Evolutionary conservation across 345 rosid genomes (phyloP).

Genomic region (Rhodamnia rubescens): DNA sequence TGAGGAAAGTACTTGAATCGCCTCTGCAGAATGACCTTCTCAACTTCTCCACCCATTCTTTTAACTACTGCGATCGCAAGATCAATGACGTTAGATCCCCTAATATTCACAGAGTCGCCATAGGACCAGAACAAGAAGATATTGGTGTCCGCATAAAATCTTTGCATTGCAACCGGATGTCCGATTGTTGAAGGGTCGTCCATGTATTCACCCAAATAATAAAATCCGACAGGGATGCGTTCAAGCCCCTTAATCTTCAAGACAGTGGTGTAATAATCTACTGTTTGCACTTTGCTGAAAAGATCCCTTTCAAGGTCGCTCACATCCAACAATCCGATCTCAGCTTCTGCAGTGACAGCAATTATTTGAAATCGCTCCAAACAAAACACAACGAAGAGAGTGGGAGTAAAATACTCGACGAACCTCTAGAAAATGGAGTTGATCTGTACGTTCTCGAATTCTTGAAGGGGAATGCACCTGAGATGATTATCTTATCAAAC

Average conservation of each 20-base stretch:
- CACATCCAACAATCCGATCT: slow-evolving; percentile 29
- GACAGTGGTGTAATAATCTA: slow-evolving; percentile 59
- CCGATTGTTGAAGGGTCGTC: slow-evolving; percentile 57
- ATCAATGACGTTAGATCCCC: slow-evolving; percentile 27
- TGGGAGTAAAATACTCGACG: neutral
- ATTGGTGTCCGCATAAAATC: slow-evolving; percentile 44
- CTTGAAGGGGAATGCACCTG: slow-evolving; percentile 43
- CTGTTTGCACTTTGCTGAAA: slow-evolving; percentile 46
- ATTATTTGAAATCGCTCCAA: neutral
- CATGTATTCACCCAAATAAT: slow-evolving; percentile 56
- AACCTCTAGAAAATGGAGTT: slow-evolving; percentile 24
- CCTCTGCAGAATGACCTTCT: slow-evolving; percentile 38
- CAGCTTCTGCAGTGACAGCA: slow-evolving; percentile 27
- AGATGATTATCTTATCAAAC: slow-evolving; percentile 48
- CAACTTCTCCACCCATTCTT: slow-evolving; percentile 38
- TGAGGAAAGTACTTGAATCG: slow-evolving; percentile 62
- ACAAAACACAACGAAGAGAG: neutral
- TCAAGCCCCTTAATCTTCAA: slow-evolving; percentile 47
- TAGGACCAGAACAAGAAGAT: slow-evolving; percentile 68
- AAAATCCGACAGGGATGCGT: slow-evolving; percentile 48
- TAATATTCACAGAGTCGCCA: slow-evolving; percentile 33
- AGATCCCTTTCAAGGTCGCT: slow-evolving; percentile 39
- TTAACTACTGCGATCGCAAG: slow-evolving; percentile 25
- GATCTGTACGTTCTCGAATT: slow-evolving; percentile 42
- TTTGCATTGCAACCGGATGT: slow-evolving; percentile 65